phyloP scores from a whole-genome alignment of 345 rosid genomes.

The Eucalyptus curtisii region DNA sequence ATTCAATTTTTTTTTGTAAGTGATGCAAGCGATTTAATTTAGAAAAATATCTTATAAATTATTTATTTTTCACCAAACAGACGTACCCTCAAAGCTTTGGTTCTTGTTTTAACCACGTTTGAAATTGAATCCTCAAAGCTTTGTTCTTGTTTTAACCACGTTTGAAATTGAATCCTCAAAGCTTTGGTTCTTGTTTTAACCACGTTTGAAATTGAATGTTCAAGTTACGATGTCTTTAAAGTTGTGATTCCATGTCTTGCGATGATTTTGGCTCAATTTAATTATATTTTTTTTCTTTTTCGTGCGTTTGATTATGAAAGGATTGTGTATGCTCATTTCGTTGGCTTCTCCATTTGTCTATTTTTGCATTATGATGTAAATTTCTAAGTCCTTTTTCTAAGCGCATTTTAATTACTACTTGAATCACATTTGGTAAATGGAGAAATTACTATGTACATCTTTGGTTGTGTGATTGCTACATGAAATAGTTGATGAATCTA shows the following conservation, averaged over 20 bases:
- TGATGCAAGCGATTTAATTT: no score
- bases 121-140: not conserved
- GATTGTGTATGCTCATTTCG: not conserved
- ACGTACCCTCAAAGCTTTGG: no score
- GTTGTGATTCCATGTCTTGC: not conserved
- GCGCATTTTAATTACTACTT: not conserved
- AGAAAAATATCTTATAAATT: no score
- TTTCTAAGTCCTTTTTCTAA: not conserved
- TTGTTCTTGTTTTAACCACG: not conserved
- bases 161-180: not conserved
- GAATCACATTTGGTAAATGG: not conserved
- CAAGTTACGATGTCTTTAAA: not conserved
- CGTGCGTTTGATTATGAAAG: not conserved
- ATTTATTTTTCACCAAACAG: no score
- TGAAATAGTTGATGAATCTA: not conserved
- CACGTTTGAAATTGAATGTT: not conserved
- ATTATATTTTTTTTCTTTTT: not conserved
- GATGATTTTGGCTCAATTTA: not conserved
- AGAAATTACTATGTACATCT: not conserved
- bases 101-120: not conserved
- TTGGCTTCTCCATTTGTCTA: not conserved
- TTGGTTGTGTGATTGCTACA: not conserved
- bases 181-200: not conserved
- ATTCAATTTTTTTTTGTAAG: no score
- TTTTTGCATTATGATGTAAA: not conserved